Evolutionary conservation across 768 basidiomycete species (phyloP).

Genomic region (Suillus luteus): DNA sequence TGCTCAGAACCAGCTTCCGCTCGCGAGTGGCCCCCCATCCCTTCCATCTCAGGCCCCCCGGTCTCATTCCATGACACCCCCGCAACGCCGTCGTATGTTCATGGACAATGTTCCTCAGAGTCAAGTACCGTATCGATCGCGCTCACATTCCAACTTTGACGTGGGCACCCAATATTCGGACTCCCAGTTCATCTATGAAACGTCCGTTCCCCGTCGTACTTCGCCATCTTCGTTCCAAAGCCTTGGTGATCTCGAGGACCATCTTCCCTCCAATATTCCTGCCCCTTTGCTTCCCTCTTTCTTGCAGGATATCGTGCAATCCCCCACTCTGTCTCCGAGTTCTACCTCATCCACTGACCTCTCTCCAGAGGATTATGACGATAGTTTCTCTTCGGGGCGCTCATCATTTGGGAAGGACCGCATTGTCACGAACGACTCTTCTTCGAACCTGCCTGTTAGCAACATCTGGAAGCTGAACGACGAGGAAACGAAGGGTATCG

Average conservation of each 20-base stretch:
- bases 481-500: constrained; percentile 62
- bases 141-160: constrained; percentile 55
- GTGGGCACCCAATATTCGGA: constrained; percentile 46
- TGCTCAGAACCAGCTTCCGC: constrained; percentile 49
- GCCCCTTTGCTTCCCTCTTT: constrained; percentile 71
- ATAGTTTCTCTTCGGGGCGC: constrained; percentile 32
- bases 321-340: constrained; percentile 64
- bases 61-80: constrained; percentile 49
- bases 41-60: constrained; percentile 28
- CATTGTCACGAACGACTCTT: constrained; percentile 29
- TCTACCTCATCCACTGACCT: constrained; percentile 68
- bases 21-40: constrained; percentile 21
- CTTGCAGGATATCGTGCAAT: constrained; percentile 72
- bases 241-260: constrained; percentile 26
- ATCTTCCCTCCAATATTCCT: constrained; percentile 36
- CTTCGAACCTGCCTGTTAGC: constrained; percentile 34
- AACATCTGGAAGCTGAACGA: constrained; percentile 78
- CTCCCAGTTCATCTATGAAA: constrained; percentile 69
- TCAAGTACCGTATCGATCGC: constrained; percentile 38
- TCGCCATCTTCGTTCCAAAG: constrained; percentile 41
- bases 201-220: constrained; percentile 46
- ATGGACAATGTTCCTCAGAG: constrained; percentile 39
- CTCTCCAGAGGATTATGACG: constrained; percentile 59
- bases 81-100: constrained; percentile 43
- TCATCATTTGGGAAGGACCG: constrained; percentile 29